Evolutionary conservation across 164 flowering plant genomes (phyloP).

Genomic region (Santalum album): DNA sequence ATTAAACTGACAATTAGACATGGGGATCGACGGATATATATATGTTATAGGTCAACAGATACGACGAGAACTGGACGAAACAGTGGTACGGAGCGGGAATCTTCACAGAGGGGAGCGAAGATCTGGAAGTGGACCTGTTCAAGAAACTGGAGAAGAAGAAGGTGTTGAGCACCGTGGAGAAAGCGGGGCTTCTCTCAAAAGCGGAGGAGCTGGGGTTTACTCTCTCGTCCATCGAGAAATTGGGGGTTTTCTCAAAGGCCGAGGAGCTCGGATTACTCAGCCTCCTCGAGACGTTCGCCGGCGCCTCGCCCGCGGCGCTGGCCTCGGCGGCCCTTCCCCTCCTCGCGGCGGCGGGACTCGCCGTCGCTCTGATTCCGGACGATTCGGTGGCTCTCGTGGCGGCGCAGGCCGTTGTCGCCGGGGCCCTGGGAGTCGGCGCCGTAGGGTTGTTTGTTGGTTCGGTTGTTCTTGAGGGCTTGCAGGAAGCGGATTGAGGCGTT

Average conservation of each 20-base stretch:
- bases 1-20: conserved; percentile 1
- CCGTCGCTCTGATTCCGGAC: conserved; percentile 70
- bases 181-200: conserved; percentile 71
- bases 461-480: conserved; percentile 66
- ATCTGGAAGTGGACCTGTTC: conserved; percentile 69
- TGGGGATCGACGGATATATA: no score
- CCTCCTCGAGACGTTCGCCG: conserved; percentile 51
- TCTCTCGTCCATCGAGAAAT: conserved; percentile 73
- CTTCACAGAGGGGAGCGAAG: conserved; percentile 70
- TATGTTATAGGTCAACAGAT: conserved; percentile 93
- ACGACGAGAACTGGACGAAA: conserved; percentile 63
- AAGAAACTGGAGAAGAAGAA: conserved; percentile 74
- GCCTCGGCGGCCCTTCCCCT: conserved; percentile 71
- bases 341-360: conserved; percentile 53
- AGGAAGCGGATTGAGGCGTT: conserved; percentile 63
- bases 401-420: conserved; percentile 52
- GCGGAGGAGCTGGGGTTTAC: conserved; percentile 81
- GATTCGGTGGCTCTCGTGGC: conserved; percentile 68
- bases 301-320: conserved; percentile 50
- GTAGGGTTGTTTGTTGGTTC: conserved; percentile 74
- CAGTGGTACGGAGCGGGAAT: conserved; percentile 90
- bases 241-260: conserved; percentile 78
- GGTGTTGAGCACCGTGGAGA: conserved; percentile 76
- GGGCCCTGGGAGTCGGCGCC: conserved; percentile 41
- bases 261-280: conserved; percentile 83